phyloP scores from a whole-genome alignment of 176 grass and related monocot genomes.

The Leersia perrieri region DNA sequence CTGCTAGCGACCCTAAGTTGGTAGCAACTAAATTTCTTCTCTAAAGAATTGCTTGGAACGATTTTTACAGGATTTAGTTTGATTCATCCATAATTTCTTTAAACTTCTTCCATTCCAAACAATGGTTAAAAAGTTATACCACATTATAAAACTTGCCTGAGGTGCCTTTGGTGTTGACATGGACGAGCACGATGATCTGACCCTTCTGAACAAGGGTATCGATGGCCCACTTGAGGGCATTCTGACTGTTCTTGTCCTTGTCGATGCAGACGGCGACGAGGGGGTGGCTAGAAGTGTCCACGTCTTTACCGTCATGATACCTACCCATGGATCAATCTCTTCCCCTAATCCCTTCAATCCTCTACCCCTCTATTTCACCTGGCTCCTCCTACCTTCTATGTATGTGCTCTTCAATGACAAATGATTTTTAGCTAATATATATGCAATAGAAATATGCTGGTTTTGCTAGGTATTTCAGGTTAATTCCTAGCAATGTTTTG shows the following conservation, averaged over 20 bases:
- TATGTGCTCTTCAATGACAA: too few species aligned
- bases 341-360: too few species aligned
- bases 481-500: background rate
- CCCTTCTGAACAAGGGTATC: conserved; percentile 58
- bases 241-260: conserved; percentile 79
- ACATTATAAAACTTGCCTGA: conserved; percentile 23
- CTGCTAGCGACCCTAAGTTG: too few species aligned
- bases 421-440: too few species aligned
- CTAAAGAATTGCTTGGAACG: too few species aligned
- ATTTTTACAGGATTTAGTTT: too few species aligned
- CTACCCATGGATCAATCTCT: conserved; percentile 46
- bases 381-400: too few species aligned
- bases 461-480: background rate
- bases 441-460: too few species aligned
- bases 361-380: background rate
- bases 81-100: too few species aligned
- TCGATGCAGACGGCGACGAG: conserved; percentile 82
- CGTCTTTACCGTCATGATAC: conserved; percentile 25
- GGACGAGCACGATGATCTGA: conserved; percentile 75
- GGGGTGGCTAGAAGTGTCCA: conserved; percentile 21
- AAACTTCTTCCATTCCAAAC: too few species aligned
- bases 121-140: too few species aligned
- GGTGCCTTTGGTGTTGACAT: conserved; percentile 68
- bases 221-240: conserved; percentile 74
- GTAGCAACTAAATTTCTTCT: too few species aligned